Evolutionary conservation across 306 rosid genomes (phyloP).

Genomic region (Benincasa hispida): DNA sequence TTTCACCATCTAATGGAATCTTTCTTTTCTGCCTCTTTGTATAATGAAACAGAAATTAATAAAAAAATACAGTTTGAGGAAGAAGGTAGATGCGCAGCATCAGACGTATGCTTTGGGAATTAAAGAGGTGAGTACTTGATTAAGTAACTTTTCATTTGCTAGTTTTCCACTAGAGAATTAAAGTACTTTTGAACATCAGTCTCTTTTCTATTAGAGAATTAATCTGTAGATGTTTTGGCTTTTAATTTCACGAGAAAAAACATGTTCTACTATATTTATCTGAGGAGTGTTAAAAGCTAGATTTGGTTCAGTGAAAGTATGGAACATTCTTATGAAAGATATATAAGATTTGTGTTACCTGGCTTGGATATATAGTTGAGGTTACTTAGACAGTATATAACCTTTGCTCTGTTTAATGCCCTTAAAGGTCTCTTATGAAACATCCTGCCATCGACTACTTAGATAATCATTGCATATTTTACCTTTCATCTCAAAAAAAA

Average conservation of each 20-base stretch:
- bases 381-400: background rate
- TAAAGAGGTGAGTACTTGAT: constrained; percentile 46
- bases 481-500: no score
- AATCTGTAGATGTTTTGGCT: background rate
- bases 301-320: background rate
- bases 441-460: background rate
- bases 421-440: background rate
- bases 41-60: constrained; percentile 41
- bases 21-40: background rate
- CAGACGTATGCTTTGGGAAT: constrained; percentile 96
- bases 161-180: constrained; percentile 25
- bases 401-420: background rate
- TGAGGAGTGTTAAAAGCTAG: background rate
- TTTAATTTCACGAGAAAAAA: background rate
- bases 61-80: constrained; percentile 61
- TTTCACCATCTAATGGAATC: constrained; percentile 7
- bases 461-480: background rate
- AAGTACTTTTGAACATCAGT: constrained; percentile 22
- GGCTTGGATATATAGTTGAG: background rate
- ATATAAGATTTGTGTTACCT: background rate
- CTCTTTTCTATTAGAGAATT: background rate
- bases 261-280: background rate
- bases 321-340: background rate
- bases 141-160: no score
- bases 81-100: constrained; percentile 66